Percentiles rank a stretch among this genome's conserved stretches.
phyloP scores from a whole-genome alignment of 495 filamentous ascomycete species.

The Hypoxylon subgilvum region DNA sequence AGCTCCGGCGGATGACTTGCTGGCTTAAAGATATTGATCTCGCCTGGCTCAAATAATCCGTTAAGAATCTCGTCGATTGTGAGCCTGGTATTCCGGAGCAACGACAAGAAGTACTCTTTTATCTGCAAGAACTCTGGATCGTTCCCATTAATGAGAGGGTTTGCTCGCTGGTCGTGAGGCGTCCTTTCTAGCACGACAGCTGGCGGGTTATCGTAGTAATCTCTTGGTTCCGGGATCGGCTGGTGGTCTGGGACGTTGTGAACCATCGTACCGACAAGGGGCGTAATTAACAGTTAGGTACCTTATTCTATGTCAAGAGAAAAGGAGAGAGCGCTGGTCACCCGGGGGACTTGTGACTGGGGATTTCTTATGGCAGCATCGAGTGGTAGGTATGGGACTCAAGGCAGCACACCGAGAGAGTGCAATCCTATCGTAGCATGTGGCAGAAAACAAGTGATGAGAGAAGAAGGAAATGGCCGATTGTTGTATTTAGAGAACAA shows the following conservation, averaged over 20 bases:
- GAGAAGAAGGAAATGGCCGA: slow-evolving; percentile 18
- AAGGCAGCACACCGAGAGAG: background rate
- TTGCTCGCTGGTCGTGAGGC: slow-evolving; percentile 20
- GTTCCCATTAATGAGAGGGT: slow-evolving; percentile 18
- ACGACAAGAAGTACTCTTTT: slow-evolving; percentile 29
- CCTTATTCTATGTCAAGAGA: background rate
- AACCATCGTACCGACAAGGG: no score
- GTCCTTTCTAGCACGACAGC: background rate
- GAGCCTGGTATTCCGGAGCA: slow-evolving; percentile 17
- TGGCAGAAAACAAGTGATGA: background rate
- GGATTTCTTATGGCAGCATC: slow-evolving; percentile 9
- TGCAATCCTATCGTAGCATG: background rate
- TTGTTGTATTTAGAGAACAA: slow-evolving; percentile 23
- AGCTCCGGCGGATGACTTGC: slow-evolving; percentile 18
- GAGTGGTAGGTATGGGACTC: background rate
- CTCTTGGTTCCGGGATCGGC: background rate
- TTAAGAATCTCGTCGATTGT: slow-evolving; percentile 33
- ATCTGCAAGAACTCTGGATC: slow-evolving; percentile 23
- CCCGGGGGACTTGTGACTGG: background rate
- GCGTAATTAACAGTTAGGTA: no score
- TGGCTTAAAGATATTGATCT: slow-evolving; percentile 33
- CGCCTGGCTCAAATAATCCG: slow-evolving; percentile 33
- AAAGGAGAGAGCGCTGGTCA: background rate
- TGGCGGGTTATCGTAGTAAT: background rate
- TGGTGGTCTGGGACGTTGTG: no score